Conservation (phyloP, 2,329 filamentous ascomycete species). For the Colletotrichum godetiae region DNA sequence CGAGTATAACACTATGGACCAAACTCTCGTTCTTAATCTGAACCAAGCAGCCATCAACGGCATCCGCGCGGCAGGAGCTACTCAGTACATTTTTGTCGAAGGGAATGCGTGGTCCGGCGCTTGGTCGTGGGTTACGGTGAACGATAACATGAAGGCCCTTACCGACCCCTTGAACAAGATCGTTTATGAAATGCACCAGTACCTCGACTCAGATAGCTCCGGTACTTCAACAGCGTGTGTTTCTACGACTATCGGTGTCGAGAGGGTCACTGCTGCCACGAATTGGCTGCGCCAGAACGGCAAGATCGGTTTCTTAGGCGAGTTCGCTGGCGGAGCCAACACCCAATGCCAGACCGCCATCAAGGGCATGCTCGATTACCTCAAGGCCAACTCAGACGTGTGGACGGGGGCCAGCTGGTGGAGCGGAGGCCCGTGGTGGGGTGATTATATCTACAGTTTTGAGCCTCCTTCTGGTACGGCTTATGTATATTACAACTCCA, state of each 20-base stretch:
- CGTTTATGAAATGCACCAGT: slow-evolving; percentile 71
- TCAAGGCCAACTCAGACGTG: slow-evolving; percentile 66
- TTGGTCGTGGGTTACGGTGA: slow-evolving; percentile 56
- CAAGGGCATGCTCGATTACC: slow-evolving; percentile 61
- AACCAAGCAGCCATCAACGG: slow-evolving; percentile 74
- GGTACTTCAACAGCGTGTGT: slow-evolving; percentile 61
- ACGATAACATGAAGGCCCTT: slow-evolving; percentile 55
- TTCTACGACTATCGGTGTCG: slow-evolving; percentile 58
- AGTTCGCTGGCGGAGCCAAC: slow-evolving; percentile 68
- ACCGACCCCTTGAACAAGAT: slow-evolving; percentile 62
- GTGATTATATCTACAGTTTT: slow-evolving; percentile 59
- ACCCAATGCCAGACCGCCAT: slow-evolving; percentile 62
- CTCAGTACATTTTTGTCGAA: slow-evolving; percentile 67
- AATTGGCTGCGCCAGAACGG: slow-evolving; percentile 65
- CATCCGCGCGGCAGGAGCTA: slow-evolving; percentile 70
- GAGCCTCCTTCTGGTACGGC: slow-evolving; percentile 56
- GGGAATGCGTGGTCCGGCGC: slow-evolving; percentile 66
- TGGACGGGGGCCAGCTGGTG: slow-evolving; percentile 68
- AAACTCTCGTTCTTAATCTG: slow-evolving; percentile 66
- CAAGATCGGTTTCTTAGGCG: slow-evolving; percentile 67
- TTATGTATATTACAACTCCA: slow-evolving; percentile 49
- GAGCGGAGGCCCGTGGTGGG: slow-evolving; percentile 71
- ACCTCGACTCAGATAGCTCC: slow-evolving; percentile 65
- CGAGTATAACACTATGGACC: slow-evolving; percentile 73
- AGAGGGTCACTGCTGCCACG: slow-evolving; percentile 61